Base-by-base conservation (phyloP, 768 basidiomycete genomes). In the Suillus tomentosus region DNA sequence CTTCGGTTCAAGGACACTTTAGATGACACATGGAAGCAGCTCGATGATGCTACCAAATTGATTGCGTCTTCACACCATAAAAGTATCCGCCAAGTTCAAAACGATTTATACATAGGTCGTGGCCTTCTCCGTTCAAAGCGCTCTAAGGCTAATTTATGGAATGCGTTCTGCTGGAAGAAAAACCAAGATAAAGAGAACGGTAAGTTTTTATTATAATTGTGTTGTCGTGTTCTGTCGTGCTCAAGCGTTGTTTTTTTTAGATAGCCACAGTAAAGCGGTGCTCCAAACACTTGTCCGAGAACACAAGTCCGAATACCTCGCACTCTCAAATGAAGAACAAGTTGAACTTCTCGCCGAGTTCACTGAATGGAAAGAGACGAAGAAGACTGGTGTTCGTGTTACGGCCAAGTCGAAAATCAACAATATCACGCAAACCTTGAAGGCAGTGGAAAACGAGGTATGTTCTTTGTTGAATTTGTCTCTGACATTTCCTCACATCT, bases 161-260 rank as follows among this genome's bases (percentile, higher is more conserved):
- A 66, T 17, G 9, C 10, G 11, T 65, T 65, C 62, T 65, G 54
- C 43, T 65, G 55, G 65, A 65, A 65, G 55, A 62, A 62, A 43
- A 57, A 59, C 24, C 37, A 53, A 50, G 17, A 59, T 15, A 51
- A 27, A 15, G 14, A 27, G 14, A 51, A 53, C n/a, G 1, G 61
- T 62, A 62, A 62, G 61, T 55, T 22, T 31, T 37, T 45, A 50
- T 45, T 60, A 40, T 50, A 13, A 24, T 50, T 22, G 13, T 50
- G 14, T 50, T 15, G 5, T 57, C 14, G 15, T 60, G n/a, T 60
- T 60, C 43, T 60, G 43, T 45, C 17, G 2, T 40, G 47, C 27
- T 51, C 22, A 27, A 37, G n/a, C 2, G 0, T 50, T 39, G 19
- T 50, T 31, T 62, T 24, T 51, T 19, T 48, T 37, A 62, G 61